Conservation (phyloP, 805 yeast species). For the Candida ulmi region DNA sequence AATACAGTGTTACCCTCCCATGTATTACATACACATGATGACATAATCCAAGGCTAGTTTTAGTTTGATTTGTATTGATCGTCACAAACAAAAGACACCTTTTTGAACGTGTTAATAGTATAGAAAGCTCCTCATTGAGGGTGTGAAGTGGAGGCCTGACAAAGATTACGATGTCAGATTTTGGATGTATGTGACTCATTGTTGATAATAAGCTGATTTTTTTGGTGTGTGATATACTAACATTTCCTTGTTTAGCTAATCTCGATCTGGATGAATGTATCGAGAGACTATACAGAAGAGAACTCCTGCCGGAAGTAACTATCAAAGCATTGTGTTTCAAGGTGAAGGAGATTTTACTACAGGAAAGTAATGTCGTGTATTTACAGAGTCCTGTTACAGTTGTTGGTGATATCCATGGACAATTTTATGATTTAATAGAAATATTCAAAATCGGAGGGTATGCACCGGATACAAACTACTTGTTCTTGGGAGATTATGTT, state of each 20-base stretch:
- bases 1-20: no score
- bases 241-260: no score
- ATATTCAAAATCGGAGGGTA: slow-evolving; percentile 91
- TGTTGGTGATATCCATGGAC: slow-evolving; percentile 98
- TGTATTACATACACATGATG: no score
- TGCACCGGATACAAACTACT: slow-evolving; percentile 88
- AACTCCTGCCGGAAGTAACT: slow-evolving; percentile 65
- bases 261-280: slow-evolving; percentile 64
- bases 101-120: no score
- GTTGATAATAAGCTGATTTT: no score
- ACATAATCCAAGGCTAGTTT: no score
- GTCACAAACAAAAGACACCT: no score
- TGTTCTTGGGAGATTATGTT: slow-evolving; percentile 93
- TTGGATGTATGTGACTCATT: not conserved
- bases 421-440: slow-evolving; percentile 88
- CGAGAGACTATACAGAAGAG: slow-evolving; percentile 57
- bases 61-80: no score
- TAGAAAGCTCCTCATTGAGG: no score
- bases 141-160: no score
- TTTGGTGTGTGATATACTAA: no score
- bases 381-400: slow-evolving; percentile 85
- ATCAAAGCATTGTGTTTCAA: slow-evolving; percentile 71
- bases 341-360: slow-evolving; percentile 71
- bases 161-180: not conserved
- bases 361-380: slow-evolving; percentile 83